phyloP scores from a whole-genome alignment of 768 basidiomycete species.

The Lactarius indigo region DNA sequence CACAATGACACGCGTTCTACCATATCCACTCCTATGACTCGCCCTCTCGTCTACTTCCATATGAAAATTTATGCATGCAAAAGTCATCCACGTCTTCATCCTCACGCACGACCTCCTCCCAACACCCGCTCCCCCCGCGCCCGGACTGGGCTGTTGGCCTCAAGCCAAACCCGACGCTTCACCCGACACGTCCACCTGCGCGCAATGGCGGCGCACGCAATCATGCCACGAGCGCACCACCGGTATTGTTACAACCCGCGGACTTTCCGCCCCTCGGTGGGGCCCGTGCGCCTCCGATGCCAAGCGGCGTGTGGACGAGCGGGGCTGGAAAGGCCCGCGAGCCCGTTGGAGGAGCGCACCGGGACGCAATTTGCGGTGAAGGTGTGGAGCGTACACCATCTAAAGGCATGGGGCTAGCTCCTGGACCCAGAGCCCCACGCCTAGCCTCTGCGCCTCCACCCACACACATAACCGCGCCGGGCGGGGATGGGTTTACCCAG shows the following conservation, averaged over 20 bases:
- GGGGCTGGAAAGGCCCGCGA: slow-evolving; percentile 21
- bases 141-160: slow-evolving; percentile 90
- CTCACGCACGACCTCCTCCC: slow-evolving; percentile 72
- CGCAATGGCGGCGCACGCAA: slow-evolving; percentile 52
- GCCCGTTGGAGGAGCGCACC: slow-evolving; percentile 8
- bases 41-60: neutral
- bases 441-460: slow-evolving; percentile 6
- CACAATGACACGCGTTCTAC: neutral
- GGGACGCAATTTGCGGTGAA: slow-evolving; percentile 6
- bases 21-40: neutral
- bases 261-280: slow-evolving; percentile 31
- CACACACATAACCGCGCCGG: too few relatives aligned
- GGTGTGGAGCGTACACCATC: slow-evolving; percentile 14
- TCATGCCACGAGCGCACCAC: slow-evolving; percentile 37
- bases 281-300: slow-evolving; percentile 41
- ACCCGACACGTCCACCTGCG: slow-evolving; percentile 38
- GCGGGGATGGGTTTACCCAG: slow-evolving; percentile 74
- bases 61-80: slow-evolving; percentile 16
- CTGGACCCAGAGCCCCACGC: slow-evolving; percentile 4
- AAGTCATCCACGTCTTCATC: slow-evolving; percentile 81
- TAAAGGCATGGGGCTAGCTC: slow-evolving; percentile 2
- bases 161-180: slow-evolving; percentile 68
- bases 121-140: slow-evolving; percentile 71
- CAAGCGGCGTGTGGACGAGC: slow-evolving; percentile 60
- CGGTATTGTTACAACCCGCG: slow-evolving; percentile 34